Conservation (phyloP, 2,329 filamentous ascomycete genomes). For the Parascedosporium putredinis region DNA sequence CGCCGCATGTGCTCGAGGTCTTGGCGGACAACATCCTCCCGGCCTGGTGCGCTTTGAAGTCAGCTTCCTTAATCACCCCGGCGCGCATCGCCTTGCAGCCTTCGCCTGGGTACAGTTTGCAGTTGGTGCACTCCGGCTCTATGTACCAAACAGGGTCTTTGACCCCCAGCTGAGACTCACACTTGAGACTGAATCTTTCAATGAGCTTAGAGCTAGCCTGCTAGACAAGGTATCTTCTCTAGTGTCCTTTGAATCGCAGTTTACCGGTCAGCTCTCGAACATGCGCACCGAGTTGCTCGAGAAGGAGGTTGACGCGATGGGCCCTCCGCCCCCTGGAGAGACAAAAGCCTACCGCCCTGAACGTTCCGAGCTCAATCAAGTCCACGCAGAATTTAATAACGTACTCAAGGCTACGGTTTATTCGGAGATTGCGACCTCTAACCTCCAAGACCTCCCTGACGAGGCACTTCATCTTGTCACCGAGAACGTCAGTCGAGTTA, state of each 20-base stretch:
- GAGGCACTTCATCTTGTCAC: constrained; percentile 28
- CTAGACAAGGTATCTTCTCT: constrained; percentile 49
- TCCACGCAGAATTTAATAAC: constrained; percentile 78
- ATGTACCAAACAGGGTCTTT: constrained; percentile 76
- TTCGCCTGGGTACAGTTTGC: constrained; percentile 69
- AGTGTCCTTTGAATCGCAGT: constrained; percentile 51
- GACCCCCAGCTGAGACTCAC: constrained; percentile 63
- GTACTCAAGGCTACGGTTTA: constrained; percentile 55
- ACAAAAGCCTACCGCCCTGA: constrained; percentile 61
- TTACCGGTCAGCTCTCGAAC: constrained; percentile 59
- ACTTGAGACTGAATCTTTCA: constrained; percentile 52
- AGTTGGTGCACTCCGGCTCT: constrained; percentile 63
- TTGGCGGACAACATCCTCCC: constrained; percentile 33
- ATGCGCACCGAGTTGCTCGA: constrained; percentile 54
- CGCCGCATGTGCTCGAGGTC: constrained; percentile 14
- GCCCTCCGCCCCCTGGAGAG: constrained; percentile 53
- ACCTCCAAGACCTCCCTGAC: constrained; percentile 18
- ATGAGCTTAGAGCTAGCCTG: constrained; percentile 45
- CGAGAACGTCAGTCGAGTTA: constrained; percentile 55
- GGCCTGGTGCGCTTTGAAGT: constrained; percentile 32
- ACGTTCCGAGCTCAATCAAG: constrained; percentile 52
- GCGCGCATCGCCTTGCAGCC: constrained; percentile 23
- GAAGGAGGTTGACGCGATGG: constrained; percentile 52
- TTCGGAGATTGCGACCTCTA: constrained; percentile 24
- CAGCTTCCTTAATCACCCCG: constrained; percentile 19